Evolutionary conservation across 176 grass and related monocot species (phyloP).

Genomic region (Otatea glauca): DNA sequence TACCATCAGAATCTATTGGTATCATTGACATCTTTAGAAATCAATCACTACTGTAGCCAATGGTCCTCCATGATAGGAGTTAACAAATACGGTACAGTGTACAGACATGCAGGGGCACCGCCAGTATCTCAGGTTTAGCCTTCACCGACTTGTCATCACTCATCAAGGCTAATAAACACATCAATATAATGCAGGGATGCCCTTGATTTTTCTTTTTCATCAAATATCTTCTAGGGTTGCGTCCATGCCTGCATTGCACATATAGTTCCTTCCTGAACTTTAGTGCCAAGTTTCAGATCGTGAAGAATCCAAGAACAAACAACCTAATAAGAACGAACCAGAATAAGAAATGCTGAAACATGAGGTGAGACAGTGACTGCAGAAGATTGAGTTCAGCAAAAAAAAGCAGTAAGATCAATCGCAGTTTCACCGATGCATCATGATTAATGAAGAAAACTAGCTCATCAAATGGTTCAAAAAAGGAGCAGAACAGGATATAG

Average conservation of each 20-base stretch:
- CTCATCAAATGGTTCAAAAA: not conserved
- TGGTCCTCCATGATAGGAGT: constrained; percentile 4
- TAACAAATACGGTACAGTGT: not conserved
- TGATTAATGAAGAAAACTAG: not conserved
- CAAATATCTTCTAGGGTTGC: constrained; percentile 10
- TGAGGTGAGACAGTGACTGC: not conserved
- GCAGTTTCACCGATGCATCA: constrained; percentile 17
- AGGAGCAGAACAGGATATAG: not conserved
- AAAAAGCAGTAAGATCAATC: not conserved
- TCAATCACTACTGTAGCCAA: not conserved
- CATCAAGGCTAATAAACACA: constrained; percentile 13
- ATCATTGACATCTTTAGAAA: not conserved
- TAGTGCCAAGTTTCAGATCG: not conserved
- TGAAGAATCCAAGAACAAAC: not conserved
- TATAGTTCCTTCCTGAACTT: not conserved
- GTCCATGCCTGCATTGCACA: not conserved
- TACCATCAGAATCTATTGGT: not conserved
- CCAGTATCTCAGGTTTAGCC: not conserved
- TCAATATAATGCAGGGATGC: not conserved
- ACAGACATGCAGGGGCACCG: not conserved
- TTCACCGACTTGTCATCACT: not conserved
- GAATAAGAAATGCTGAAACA: constrained; percentile 25
- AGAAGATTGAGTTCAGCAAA: not conserved
- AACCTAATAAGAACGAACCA: constrained; percentile 28
- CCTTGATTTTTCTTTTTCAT: not conserved